phyloP scores from a whole-genome alignment of 176 grass and related monocot species.

The Eragrostis curvula region DNA sequence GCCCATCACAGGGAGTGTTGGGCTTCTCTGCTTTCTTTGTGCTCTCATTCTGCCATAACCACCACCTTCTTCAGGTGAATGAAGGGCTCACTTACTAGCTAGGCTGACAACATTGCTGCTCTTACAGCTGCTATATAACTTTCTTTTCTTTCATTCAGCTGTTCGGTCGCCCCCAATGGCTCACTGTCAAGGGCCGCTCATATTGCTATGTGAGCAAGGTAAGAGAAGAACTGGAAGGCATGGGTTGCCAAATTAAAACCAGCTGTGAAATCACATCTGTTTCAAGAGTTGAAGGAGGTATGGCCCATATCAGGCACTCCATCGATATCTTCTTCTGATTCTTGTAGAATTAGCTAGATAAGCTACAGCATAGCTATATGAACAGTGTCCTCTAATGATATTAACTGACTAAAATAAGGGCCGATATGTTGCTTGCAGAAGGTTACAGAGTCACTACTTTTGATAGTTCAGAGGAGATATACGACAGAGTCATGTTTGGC shows the following conservation, averaged over 20 bases:
- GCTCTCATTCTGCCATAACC: slow-evolving; percentile 85
- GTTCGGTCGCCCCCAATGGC: slow-evolving; percentile 88
- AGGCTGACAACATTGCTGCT: background rate
- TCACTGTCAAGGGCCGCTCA: slow-evolving; percentile 81
- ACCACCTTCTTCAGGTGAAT: slow-evolving; percentile 80
- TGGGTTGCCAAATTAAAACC: slow-evolving; percentile 75
- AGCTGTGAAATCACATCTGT: slow-evolving; percentile 62
- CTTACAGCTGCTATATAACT: background rate
- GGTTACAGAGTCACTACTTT: slow-evolving; percentile 49
- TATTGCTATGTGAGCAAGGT: slow-evolving; percentile 85
- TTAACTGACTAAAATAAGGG: background rate
- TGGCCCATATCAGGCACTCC: background rate
- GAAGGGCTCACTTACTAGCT: background rate
- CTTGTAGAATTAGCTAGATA: background rate
- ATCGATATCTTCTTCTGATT: background rate
- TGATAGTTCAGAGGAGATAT: slow-evolving; percentile 61
- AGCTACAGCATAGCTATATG: background rate
- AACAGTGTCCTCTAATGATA: background rate
- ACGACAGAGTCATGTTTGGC: slow-evolving; percentile 73
- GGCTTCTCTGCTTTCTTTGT: slow-evolving; percentile 91
- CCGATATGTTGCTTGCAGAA: slow-evolving; percentile 16
- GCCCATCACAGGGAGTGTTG: slow-evolving; percentile 70
- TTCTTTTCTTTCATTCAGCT: slow-evolving; percentile 47
- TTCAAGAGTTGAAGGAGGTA: slow-evolving; percentile 60
- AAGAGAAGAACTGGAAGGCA: slow-evolving; percentile 69